A percentile compares a stretch with the other conserved stretches of the same genome.
Evolutionary conservation across 495 filamentous ascomycete species (phyloP).

Genomic region (Thozetella sp.): DNA sequence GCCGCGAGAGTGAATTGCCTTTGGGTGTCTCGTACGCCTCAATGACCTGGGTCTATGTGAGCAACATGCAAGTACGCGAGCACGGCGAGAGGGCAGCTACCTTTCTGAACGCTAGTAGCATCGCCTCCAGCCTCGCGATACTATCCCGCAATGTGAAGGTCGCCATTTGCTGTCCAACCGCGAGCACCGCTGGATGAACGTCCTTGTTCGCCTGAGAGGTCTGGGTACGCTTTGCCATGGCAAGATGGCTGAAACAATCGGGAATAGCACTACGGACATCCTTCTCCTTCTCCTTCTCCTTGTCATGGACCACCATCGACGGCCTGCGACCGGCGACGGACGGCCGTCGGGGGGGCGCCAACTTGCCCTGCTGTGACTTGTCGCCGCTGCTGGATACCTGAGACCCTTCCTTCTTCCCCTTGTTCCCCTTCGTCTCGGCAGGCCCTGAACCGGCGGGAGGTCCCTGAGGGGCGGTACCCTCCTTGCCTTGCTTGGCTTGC

Average conservation of each 20-base stretch:
- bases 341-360: constrained; percentile 30
- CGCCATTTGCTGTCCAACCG: constrained; percentile 87
- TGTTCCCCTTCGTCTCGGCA: constrained; percentile 35
- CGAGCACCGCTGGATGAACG: constrained; percentile 84
- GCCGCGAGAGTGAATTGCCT: constrained; percentile 79
- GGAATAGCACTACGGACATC: constrained; percentile 48
- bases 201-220: constrained; percentile 81
- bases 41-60: constrained; percentile 65
- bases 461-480: constrained; percentile 15
- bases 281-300: constrained; percentile 64
- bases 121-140: constrained; percentile 85
- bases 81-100: constrained; percentile 44
- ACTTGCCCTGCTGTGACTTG: constrained; percentile 31
- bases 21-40: constrained; percentile 87
- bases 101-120: constrained; percentile 84
- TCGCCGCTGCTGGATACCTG: constrained; percentile 25
- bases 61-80: not conserved
- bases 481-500: constrained; percentile 54
- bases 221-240: constrained; percentile 73
- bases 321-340: constrained; percentile 33
- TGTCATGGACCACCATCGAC: constrained; percentile 45
- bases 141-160: constrained; percentile 89
- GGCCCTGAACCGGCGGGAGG: constrained; percentile 6
- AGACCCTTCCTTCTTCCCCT: constrained; percentile 42
- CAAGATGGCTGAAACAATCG: constrained; percentile 82